Evolutionary conservation across 2,329 filamentous ascomycete species (phyloP), one percentile per base, ranked within the genome.

Genomic region (Ophiostoma ips): DNA sequence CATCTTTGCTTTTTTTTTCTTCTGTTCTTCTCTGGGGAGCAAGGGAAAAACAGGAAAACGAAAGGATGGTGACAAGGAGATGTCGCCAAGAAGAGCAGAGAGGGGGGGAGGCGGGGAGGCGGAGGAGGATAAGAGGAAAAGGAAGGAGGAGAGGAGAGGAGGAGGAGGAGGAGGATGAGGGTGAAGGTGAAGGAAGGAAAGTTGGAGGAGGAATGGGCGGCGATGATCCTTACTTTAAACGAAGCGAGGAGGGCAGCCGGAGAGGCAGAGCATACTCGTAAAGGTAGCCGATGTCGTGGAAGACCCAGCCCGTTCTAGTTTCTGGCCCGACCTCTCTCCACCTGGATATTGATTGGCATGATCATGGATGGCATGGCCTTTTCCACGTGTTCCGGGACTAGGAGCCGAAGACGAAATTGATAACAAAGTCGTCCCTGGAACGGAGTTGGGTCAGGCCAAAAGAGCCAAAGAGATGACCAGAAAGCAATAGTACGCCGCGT

Each of bases 211-310:
- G 19, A 33, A 40, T 28, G 50, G 46, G 34, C 41, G 46, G 44
- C 50, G 50, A 51, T 46, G 46, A 52, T 52, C 50, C 40, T 49
- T 49, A 49, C 50, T 51, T 12, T 28, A 40, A 49, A 46, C 19
- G 36, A 28, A 38, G n/a, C 16, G 33, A 12, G 24, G 28, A 31
- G 30, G 34, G 19, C 8, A 37, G 31, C 21, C 21, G 50, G 30
- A 21, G 36, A 37, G 28, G 21, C 36, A 35, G 19, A 31, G 37
- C 40, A 48, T 50, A n/a, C n/a, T n/a, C n/a, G n/a, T n/a, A n/a
- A 40, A 28, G 24, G 24, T 4, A 28, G 24, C 24, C 24, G 24
- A 28, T 28, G 24, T 28, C 24, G 8, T 28, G 24, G 24, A 16
- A n/a, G 21, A 19, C 21, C 24, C 24, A 28, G 8, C 24, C 5